Evolutionary conservation across 106 monocot species (phyloP).

Genomic region (Gastrodia elata): DNA sequence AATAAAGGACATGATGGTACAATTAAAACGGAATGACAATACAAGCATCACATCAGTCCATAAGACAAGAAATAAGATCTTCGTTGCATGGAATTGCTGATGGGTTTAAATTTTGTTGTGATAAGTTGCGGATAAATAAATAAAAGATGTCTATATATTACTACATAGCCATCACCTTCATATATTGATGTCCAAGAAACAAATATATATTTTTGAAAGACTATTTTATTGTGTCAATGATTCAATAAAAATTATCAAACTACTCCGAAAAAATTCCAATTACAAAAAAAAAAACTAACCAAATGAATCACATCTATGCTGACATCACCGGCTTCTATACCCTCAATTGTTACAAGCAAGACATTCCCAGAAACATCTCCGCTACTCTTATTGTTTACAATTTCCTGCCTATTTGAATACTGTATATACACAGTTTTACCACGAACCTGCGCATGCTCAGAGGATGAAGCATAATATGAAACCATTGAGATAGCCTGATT

Average conservation of each 20-base stretch:
- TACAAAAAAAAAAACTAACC: conserved; percentile 14
- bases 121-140: neutral
- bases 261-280: neutral
- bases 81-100: neutral
- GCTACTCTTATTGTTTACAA: conserved; percentile 61
- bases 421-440: conserved; percentile 77
- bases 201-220: neutral
- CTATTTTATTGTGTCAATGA: neutral
- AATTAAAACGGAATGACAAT: neutral
- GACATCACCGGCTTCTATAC: conserved; percentile 72
- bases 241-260: neutral
- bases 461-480: conserved; percentile 64
- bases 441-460: conserved; percentile 69
- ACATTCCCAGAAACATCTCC: conserved; percentile 71
- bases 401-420: conserved; percentile 71
- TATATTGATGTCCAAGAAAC: too few species aligned
- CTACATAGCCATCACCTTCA: neutral
- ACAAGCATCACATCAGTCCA: neutral
- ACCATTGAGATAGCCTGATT: conserved; percentile 76
- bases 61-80: neutral
- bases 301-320: conserved; percentile 80
- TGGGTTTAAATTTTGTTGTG: neutral
- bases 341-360: conserved; percentile 70
- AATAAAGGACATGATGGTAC: neutral
- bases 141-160: neutral